Evolutionary conservation across 371 early-diverging fungal genomes (phyloP).

Genomic region (Mortierella sp.): DNA sequence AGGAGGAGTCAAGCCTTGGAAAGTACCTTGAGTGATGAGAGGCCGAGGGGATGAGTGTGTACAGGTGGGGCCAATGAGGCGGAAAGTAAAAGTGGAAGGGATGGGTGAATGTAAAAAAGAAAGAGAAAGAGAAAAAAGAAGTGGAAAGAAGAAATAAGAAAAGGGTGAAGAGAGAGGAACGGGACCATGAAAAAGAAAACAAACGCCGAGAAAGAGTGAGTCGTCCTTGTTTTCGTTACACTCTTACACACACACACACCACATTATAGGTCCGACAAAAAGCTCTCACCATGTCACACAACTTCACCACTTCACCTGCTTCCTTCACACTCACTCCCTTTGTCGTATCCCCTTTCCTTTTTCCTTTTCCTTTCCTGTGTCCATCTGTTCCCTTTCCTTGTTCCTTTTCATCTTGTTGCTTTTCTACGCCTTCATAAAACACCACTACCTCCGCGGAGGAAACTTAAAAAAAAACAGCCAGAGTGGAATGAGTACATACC

Average conservation of each 20-base stretch:
- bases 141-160: neutral
- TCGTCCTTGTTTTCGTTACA: neutral
- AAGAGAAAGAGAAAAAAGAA: neutral
- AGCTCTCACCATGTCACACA: constrained; percentile 2
- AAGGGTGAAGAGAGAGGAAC: neutral
- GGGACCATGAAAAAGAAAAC: neutral
- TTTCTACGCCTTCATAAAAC: neutral
- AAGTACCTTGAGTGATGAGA: constrained; percentile 3
- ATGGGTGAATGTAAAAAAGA: neutral
- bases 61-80: neutral
- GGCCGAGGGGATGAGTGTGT: neutral
- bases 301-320: neutral
- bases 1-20: neutral
- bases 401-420: neutral
- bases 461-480: neutral
- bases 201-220: neutral
- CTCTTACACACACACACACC: too few relatives aligned
- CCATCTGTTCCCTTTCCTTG: neutral
- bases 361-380: too few relatives aligned
- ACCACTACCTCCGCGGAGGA: neutral
- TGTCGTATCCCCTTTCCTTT: neutral
- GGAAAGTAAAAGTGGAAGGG: neutral
- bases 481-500: neutral
- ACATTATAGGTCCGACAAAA: constrained; percentile 1
- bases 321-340: neutral